These are phyloP conservation scores for Teratosphaeria pseudoeucalypti DNA, from an alignment of 2,329 filamentous ascomycete genomes.

Conservation along the genomic window DNA sequence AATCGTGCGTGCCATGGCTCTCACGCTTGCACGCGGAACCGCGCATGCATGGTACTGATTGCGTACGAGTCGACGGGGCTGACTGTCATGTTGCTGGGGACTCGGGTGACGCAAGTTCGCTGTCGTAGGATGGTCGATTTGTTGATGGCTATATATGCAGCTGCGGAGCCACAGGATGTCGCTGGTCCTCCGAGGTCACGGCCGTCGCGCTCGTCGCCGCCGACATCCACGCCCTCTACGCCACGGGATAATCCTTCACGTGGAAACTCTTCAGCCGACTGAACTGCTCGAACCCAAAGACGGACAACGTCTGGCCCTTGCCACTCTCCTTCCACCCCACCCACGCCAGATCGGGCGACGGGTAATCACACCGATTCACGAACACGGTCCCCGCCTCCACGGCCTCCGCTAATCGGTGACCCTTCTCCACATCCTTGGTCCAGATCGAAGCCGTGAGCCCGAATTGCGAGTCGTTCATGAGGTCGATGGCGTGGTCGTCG, in stretches of 20 bases:
- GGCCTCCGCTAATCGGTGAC: conserved; percentile 63
- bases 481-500: conserved; percentile 67
- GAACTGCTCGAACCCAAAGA: conserved; percentile 89
- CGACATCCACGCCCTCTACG: background rate
- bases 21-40: too few relatives aligned
- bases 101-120: background rate
- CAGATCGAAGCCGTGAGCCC: conserved; percentile 94
- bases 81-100: background rate
- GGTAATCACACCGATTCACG: conserved; percentile 88
- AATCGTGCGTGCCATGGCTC: too few relatives aligned
- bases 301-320: conserved; percentile 79
- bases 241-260: conserved; percentile 60
- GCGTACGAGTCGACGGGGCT: background rate
- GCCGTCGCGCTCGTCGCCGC: too few relatives aligned
- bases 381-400: conserved; percentile 93
- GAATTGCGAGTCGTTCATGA: conserved; percentile 95
- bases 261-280: conserved; percentile 95
- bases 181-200: background rate
- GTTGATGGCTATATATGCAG: background rate
- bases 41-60: too few relatives aligned
- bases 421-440: conserved; percentile 75
- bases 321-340: conserved; percentile 97
- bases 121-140: background rate
- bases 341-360: conserved; percentile 54
- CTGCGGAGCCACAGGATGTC: background rate